phyloP scores from a whole-genome alignment of 768 basidiomycete species.

The Boletellus emodensis region DNA sequence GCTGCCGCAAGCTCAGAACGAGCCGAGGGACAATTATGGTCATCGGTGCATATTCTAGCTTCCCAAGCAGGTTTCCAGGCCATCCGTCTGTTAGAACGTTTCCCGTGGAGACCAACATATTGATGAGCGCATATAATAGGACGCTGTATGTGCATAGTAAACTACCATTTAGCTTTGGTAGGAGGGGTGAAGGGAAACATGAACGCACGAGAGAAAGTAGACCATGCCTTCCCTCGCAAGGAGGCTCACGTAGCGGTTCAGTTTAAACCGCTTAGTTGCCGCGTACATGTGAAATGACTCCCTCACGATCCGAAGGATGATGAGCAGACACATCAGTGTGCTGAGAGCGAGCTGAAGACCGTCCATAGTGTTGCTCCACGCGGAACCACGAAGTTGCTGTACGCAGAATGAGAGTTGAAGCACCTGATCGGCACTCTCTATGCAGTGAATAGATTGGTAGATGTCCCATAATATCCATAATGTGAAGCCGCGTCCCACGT shows the following conservation, averaged over 20 bases:
- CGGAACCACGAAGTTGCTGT: not conserved
- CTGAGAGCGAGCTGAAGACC: not conserved
- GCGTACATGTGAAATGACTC: not conserved
- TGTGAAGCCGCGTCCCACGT: not conserved
- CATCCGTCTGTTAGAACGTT: not conserved
- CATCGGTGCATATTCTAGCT: not conserved
- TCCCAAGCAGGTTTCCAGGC: not conserved
- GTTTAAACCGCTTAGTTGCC: not conserved
- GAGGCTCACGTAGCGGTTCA: not conserved
- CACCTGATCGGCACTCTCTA: not conserved
- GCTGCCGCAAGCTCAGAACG: not conserved
- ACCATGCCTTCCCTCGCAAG: not conserved
- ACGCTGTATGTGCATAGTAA: not conserved
- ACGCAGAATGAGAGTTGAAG: not conserved
- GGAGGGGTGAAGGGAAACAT: not conserved
- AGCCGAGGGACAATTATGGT: not conserved
- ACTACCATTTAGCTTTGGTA: not conserved
- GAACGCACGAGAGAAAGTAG: not conserved
- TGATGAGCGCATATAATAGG: not conserved
- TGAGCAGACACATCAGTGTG: not conserved
- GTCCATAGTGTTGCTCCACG: not conserved
- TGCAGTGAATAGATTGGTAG: not conserved
- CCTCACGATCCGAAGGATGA: not conserved
- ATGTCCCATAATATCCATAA: not conserved
- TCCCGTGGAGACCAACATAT: not conserved